phyloP scores from a whole-genome alignment of 2,329 filamentous ascomycete genomes.

The Fusarium metavorans region DNA sequence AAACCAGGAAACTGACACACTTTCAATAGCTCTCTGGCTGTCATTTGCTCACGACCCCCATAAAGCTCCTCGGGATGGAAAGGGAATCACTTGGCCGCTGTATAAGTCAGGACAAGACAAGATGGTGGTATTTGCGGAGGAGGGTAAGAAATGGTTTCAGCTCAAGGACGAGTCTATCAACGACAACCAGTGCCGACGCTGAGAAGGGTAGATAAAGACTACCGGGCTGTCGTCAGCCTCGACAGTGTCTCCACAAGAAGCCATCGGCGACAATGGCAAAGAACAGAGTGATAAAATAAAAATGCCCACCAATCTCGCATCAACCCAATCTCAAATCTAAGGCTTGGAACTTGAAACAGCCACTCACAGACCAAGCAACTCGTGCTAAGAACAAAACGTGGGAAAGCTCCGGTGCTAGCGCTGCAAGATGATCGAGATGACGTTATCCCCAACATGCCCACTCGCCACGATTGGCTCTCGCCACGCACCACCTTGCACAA shows the following conservation, averaged over 20 bases:
- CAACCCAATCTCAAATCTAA: background rate
- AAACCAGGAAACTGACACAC: background rate
- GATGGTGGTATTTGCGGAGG: conserved; percentile 37
- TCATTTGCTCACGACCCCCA: conserved; percentile 40
- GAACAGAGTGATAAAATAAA: background rate
- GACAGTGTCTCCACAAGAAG: background rate
- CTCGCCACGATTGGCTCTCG: conserved; percentile 28
- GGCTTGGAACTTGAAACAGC: background rate
- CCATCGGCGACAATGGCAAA: background rate
- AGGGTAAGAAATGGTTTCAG: conserved; percentile 11
- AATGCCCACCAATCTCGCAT: background rate
- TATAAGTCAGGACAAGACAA: conserved; percentile 33
- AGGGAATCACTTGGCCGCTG: conserved; percentile 38
- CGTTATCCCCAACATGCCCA: conserved; percentile 25
- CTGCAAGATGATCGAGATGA: conserved; percentile 29
- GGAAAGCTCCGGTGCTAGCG: conserved; percentile 26
- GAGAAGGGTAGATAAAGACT: background rate
- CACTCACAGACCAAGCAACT: background rate
- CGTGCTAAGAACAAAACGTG: conserved; percentile 23
- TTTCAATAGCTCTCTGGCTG: conserved; percentile 40
- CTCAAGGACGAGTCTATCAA: conserved; percentile 18
- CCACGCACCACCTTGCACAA: conserved; percentile 23
- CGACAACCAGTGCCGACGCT: conserved; percentile 12
- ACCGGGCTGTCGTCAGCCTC: background rate
- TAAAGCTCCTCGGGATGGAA: conserved; percentile 26